phyloP scores from a whole-genome alignment of 306 rosid genomes.

The Trichosanthes cucumerina region DNA sequence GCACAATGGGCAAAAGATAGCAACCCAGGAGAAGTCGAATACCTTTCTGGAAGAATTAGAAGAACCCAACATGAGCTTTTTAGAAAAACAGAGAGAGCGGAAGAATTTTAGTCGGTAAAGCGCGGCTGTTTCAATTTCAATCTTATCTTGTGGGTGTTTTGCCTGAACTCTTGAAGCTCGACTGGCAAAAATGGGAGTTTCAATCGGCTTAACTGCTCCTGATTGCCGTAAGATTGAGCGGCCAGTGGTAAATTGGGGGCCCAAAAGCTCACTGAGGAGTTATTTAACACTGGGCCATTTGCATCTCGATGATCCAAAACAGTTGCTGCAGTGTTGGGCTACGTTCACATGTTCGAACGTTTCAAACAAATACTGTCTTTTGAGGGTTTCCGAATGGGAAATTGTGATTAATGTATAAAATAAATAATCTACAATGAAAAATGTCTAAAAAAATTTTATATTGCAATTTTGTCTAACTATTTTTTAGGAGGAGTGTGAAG shows the following conservation, averaged over 20 bases:
- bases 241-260: neutral
- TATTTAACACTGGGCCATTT: neutral
- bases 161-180: neutral
- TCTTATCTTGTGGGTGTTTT: constrained; percentile 2
- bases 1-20: neutral
- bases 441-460: too few species aligned
- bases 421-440: too few species aligned
- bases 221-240: neutral
- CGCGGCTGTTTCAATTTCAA: neutral
- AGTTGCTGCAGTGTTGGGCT: neutral
- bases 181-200: neutral
- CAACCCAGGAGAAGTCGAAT: neutral
- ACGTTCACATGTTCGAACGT: neutral
- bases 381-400: too few species aligned
- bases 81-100: neutral
- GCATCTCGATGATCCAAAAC: neutral
- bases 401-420: too few species aligned
- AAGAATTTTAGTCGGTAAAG: neutral
- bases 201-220: neutral
- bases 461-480: too few species aligned
- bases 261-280: neutral
- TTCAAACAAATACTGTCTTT: too few species aligned
- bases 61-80: constrained; percentile 2
- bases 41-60: constrained; percentile 2
- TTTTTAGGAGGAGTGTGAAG: too few species aligned